These are phyloP conservation scores for Hypoxylon sp. DNA, from an alignment of 2,329 filamentous ascomycete genomes.

Conservation along the genomic window DNA sequence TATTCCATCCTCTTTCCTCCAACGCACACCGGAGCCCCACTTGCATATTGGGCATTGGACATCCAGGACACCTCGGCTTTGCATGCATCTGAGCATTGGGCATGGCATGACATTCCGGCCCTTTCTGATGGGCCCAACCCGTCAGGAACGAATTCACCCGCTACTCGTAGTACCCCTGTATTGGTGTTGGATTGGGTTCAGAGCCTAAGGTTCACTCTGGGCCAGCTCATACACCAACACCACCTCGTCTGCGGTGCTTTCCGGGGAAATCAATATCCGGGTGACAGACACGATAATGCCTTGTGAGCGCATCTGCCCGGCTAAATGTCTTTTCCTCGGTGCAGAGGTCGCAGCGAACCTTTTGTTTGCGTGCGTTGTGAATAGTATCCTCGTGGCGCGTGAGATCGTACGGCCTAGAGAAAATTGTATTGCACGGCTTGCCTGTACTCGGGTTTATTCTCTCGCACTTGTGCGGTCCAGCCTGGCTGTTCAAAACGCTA, in stretches of 20 bases:
- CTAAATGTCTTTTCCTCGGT: slow-evolving; percentile 98
- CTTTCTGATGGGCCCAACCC: slow-evolving; percentile 1
- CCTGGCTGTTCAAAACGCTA: slow-evolving; percentile 81
- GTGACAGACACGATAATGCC: slow-evolving; percentile 95
- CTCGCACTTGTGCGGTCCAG: slow-evolving; percentile 92
- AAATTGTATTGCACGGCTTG: slow-evolving; percentile 93
- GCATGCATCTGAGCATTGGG: slow-evolving; percentile 30
- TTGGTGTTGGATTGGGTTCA: slow-evolving; percentile 4
- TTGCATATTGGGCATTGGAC: slow-evolving; percentile 13
- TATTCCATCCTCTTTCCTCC: slow-evolving; percentile 39
- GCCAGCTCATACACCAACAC: slow-evolving; percentile 38
- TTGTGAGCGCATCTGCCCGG: slow-evolving; percentile 90
- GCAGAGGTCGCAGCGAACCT: slow-evolving; percentile 92
- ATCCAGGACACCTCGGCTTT: slow-evolving; percentile 24
- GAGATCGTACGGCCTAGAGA: slow-evolving; percentile 95
- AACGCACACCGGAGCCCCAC: slow-evolving; percentile 35
- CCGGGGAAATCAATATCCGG: slow-evolving; percentile 87
- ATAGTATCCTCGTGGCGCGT: slow-evolving; percentile 98
- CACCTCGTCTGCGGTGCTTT: slow-evolving; percentile 60
- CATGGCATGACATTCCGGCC: slow-evolving; percentile 34
- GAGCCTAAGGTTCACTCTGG: slow-evolving; percentile 12
- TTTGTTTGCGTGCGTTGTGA: slow-evolving; percentile 93
- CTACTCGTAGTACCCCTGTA: slow-evolving; percentile 20
- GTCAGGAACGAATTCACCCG: slow-evolving; percentile 25
- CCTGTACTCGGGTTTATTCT: slow-evolving; percentile 94